Base-by-base conservation (phyloP, 176 grass and related monocot species). In the Oryza coarctata region DNA sequence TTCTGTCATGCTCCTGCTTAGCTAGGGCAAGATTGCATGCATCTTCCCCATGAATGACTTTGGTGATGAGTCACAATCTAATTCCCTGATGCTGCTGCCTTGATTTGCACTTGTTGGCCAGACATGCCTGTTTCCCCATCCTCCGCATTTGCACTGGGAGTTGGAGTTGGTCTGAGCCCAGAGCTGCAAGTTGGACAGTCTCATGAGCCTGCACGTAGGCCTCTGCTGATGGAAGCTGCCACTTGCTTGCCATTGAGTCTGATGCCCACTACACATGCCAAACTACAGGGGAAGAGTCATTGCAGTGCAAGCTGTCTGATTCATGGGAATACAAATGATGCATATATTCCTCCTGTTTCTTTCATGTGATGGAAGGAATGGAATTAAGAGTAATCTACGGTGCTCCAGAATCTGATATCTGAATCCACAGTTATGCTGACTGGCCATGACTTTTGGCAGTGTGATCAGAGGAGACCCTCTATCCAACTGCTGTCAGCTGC, bases 11-110 rank as follows among this genome's bases (percentile, higher is more conserved):
- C 61, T 82, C 70, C 88, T 86, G 35, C 79, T 82, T 86, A 45
- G 45, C 67, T 43, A 82, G 66, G 88, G 79, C 6, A 86, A 81
- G 88, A 82, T 86, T 36, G 66, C 61, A 78, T 82, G 73, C 34
- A 82, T 89, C 79, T 78, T 86, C 67, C 44, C 69, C 83, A 86
- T 90, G 88, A 82, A 74, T 83, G 83, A 76, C 68, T 90, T 65
- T 83, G 83, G 83, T 90, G 83, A 62, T 52, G 68, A 38, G 83
- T 90, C 83, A 6, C 83, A 52, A 62, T 86, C 88, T 29, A 34
- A 73, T 73, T 78, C 74, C 79, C 29, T 68, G 79, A 82, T 83
- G 79, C 74, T 86, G 88, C 83, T 90, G 28, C 25, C 83, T 90
- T 90, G 79, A 73, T 82, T 22, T 90, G 68, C 88, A 90, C 83